Evolutionary conservation across 1,284 basidiomycete genomes (phyloP).

Genomic region (Ganoderma leucocontextum): DNA sequence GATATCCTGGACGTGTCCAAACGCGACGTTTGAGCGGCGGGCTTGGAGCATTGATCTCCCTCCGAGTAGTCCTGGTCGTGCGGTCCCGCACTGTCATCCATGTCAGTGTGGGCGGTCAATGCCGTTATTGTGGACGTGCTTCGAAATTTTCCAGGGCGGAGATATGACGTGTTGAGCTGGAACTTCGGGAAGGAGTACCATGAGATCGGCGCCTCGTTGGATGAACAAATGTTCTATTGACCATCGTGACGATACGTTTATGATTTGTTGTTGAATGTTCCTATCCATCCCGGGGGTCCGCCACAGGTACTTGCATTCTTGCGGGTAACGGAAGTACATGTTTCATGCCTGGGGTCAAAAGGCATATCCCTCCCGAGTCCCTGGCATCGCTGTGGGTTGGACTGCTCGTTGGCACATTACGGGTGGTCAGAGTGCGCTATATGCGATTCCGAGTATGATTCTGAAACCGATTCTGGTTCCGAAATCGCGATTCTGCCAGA

Average conservation of each 20-base stretch:
- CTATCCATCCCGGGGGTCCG: not conserved
- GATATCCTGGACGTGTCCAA: not conserved
- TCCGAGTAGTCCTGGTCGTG: not conserved
- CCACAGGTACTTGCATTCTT: too few relatives aligned
- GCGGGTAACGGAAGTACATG: too few relatives aligned
- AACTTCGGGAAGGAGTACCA: not conserved
- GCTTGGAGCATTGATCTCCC: not conserved
- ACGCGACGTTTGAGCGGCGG: constrained; percentile 3
- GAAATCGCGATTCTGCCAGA: too few relatives aligned
- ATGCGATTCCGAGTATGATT: too few relatives aligned
- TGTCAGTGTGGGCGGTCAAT: not conserved
- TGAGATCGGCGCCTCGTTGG: not conserved
- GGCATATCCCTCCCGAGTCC: too few relatives aligned
- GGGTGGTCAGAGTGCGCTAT: too few relatives aligned
- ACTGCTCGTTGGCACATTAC: too few relatives aligned
- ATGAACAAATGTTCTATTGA: not conserved
- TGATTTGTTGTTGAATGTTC: not conserved
- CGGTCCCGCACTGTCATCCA: not conserved
- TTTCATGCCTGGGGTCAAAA: too few relatives aligned
- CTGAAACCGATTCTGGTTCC: too few relatives aligned
- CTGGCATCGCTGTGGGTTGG: too few relatives aligned
- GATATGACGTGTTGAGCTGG: not conserved
- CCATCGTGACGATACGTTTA: not conserved
- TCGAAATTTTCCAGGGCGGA: not conserved
- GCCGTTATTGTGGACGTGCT: not conserved